Percentiles rank a stretch among this genome's conserved stretches.
Evolutionary conservation across 106 monocot species (phyloP).

Genomic region (Dendrobium nobile): DNA sequence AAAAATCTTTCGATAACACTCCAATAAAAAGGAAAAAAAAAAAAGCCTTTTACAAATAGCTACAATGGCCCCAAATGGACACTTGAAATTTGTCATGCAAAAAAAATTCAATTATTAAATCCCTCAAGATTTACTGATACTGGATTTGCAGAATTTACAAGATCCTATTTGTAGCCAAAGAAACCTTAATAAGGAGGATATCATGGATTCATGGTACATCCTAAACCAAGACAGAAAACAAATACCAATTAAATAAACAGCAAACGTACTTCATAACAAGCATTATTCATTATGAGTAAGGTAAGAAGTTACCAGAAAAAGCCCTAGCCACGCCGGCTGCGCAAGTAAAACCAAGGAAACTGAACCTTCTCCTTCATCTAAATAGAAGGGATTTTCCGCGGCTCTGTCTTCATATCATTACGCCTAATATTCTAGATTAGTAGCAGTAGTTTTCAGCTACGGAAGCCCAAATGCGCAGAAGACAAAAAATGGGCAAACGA

Average conservation of each 20-base stretch:
- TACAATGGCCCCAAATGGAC: too few species aligned
- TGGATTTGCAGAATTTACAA: too few species aligned
- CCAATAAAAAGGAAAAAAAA: too few species aligned
- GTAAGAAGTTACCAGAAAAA: conserved; percentile 1
- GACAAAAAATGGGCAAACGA: not conserved
- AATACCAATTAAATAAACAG: not conserved
- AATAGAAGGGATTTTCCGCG: not conserved
- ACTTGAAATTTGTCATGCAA: too few species aligned
- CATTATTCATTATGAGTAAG: not conserved
- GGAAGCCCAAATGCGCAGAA: not conserved
- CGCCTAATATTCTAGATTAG: not conserved
- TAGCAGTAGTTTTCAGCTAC: not conserved
- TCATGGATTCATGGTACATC: not conserved
- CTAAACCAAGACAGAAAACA: not conserved
- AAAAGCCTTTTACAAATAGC: too few species aligned
- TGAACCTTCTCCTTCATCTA: too few species aligned
- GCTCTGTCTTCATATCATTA: not conserved
- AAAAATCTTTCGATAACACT: too few species aligned
- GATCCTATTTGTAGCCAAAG: too few species aligned
- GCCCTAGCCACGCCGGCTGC: not conserved
- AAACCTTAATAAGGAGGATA: not conserved
- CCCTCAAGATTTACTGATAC: too few species aligned
- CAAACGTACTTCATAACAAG: not conserved
- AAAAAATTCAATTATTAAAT: too few species aligned
- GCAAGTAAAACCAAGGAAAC: not conserved